phyloP scores from a whole-genome alignment of 768 basidiomycete species.

The Auricularia auricula-judae region DNA sequence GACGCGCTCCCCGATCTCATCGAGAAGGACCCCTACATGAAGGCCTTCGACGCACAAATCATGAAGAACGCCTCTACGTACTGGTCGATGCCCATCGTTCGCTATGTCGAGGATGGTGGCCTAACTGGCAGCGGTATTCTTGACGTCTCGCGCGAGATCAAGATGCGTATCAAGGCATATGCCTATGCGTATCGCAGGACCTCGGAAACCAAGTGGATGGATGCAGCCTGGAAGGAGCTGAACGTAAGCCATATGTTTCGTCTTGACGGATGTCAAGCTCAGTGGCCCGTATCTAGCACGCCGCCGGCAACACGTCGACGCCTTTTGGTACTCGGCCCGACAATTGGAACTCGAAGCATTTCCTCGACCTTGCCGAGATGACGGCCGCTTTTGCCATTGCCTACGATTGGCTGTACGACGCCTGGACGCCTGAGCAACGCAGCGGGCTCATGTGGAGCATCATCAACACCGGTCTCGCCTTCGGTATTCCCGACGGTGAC shows the following conservation, averaged over 20 bases:
- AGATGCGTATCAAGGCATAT: slow-evolving; percentile 86
- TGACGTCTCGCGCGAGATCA: slow-evolving; percentile 81
- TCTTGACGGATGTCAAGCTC: slow-evolving; percentile 3
- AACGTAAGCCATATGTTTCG: slow-evolving; percentile 38
- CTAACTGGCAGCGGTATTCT: slow-evolving; percentile 66
- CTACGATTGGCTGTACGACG: slow-evolving; percentile 93
- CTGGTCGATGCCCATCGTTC: slow-evolving; percentile 47
- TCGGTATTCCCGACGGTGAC: slow-evolving; percentile 38
- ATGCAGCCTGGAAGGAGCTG: slow-evolving; percentile 75
- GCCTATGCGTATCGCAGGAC: slow-evolving; percentile 85
- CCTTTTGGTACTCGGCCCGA: slow-evolving; percentile 52
- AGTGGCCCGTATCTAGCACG: slow-evolving; percentile 39
- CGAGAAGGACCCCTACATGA: slow-evolving; percentile 71
- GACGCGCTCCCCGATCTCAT: slow-evolving; percentile 67
- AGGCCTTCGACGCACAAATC: slow-evolving; percentile 83
- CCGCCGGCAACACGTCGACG: slow-evolving; percentile 54
- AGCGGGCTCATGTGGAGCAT: slow-evolving; percentile 56
- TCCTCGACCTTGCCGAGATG: slow-evolving; percentile 89
- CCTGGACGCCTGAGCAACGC: slow-evolving; percentile 68
- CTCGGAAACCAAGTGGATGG: slow-evolving; percentile 84
- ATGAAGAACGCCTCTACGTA: slow-evolving; percentile 80
- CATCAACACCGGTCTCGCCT: slow-evolving; percentile 64
- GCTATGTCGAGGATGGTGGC: slow-evolving; percentile 65
- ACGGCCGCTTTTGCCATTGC: slow-evolving; percentile 82
- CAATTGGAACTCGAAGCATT: slow-evolving; percentile 83